Base-by-base conservation (phyloP, 1,284 basidiomycete species). In the Singerocomus rubriflavus region DNA sequence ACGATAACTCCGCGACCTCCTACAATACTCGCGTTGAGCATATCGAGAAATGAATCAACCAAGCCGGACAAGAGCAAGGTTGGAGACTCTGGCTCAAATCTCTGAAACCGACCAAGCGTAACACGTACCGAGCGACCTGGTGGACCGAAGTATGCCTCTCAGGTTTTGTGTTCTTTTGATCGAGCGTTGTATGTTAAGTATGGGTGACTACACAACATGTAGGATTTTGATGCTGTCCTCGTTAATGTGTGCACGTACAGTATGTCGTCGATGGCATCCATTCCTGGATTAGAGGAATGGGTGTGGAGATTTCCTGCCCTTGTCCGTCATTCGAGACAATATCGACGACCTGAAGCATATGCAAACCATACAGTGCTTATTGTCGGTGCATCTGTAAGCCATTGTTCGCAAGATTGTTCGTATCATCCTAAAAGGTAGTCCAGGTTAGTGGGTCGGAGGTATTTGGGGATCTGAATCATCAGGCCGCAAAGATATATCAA, bases 21-120 rank as follows among this genome's bases (percentile, higher is more conserved):
- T 78, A 74, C 59, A 73, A 76, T 56, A 79, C 78, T 0, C 72
- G 77, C 0, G 76, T 80, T 0, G 77, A 79, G 52, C 65, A 61
- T 2, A 68, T 73, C 7, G 66, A 73, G 46, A 77, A 78, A 51
- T 60, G 61, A 3, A 55, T 68, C 25, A 62, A 66, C 48, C 57
- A 60, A 3, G 39, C 53, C 8, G 68, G 65, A 0, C 43, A 62
- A 30, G 62, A 69, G 29, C 59, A 53, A 37, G 72, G 69, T 31
- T 78, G 65, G 76, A 71, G 58, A 6, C 55, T 70, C 30, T 71
- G 66, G 40, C 56, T 68, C 25, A 72, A 67, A 57, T 58, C 57
- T 16, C 57, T 73, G 1, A 63, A 62, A 14, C 49, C 54, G 35
- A 54, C 54, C 21, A 61, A 62, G 33, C 39, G 50, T 10, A 76